phyloP scores from a whole-genome alignment of 2,329 filamentous ascomycete species.

The Cladosporium austrohemisphaericum region DNA sequence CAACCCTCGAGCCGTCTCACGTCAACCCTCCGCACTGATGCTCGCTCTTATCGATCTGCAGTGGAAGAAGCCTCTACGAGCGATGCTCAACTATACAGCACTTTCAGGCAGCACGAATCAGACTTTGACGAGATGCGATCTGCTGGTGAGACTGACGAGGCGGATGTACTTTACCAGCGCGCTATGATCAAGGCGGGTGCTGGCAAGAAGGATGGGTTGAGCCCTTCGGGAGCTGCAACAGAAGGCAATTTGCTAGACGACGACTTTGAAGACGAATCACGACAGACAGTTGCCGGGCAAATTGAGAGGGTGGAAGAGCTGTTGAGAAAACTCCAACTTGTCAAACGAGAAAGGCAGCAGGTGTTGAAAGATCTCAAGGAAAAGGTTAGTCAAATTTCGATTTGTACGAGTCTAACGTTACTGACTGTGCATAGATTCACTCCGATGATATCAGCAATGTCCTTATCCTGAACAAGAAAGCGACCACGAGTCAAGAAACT shows the following conservation, averaged over 20 bases:
- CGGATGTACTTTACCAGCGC: constrained; percentile 82
- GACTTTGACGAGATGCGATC: constrained; percentile 95
- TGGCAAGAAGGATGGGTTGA: constrained; percentile 60
- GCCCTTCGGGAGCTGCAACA: constrained; percentile 41
- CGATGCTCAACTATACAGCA: constrained; percentile 76
- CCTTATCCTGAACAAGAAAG: constrained; percentile 95
- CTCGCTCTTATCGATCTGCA: constrained; percentile 82
- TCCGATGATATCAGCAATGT: constrained; percentile 97
- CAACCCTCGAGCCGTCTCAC: constrained; percentile 90
- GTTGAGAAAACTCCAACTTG: constrained; percentile 81
- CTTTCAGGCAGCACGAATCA: constrained; percentile 76
- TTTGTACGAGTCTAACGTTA: constrained; percentile 15
- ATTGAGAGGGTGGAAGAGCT: constrained; percentile 85
- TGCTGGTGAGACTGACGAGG: constrained; percentile 80
- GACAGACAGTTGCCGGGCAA: constrained; percentile 80
- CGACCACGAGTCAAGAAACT: constrained; percentile 83
- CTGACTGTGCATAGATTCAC: constrained; percentile 61
- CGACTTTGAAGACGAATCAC: constrained; percentile 79
- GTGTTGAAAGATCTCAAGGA: constrained; percentile 96
- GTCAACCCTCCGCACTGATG: constrained; percentile 78
- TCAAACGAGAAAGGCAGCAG: constrained; percentile 88
- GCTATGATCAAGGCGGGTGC: constrained; percentile 76
- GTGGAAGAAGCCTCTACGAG: constrained; percentile 85
- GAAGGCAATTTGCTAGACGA: constrained; percentile 86
- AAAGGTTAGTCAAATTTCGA: constrained; percentile 62